Evolutionary conservation across 148 eudicot genomes (phyloP).

Genomic region (Persicaria tinctoria): DNA sequence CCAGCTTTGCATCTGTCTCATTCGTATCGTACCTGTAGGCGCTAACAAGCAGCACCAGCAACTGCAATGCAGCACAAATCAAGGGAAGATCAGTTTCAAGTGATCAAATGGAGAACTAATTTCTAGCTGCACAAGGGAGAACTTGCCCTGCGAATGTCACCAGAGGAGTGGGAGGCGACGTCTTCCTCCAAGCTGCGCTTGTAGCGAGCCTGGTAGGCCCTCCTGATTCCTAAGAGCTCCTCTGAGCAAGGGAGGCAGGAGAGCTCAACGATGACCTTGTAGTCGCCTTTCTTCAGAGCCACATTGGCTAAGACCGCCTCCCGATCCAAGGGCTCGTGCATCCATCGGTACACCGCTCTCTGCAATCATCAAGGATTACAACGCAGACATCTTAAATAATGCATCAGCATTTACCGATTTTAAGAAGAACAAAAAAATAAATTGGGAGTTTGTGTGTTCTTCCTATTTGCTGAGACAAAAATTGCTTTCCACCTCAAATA

Average conservation of each 20-base stretch:
- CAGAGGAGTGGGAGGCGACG: conserved; percentile 45
- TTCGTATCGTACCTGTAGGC: conserved; percentile 50
- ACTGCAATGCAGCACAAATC: conserved; percentile 26
- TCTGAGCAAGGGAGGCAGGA: conserved; percentile 42
- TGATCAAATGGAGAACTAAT: background rate
- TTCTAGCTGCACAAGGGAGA: background rate
- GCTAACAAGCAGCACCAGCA: conserved; percentile 62
- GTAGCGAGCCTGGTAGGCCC: conserved; percentile 62
- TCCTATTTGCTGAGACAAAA: too few relatives aligned
- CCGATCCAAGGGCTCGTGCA: conserved; percentile 15
- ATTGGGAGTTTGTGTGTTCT: too few relatives aligned
- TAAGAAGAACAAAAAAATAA: too few relatives aligned
- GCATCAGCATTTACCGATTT: background rate
- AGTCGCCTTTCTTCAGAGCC: conserved; percentile 39
- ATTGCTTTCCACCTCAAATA: too few relatives aligned
- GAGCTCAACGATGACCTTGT: conserved; percentile 46
- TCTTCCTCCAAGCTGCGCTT: conserved; percentile 70
- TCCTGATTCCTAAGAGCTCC: conserved; percentile 50
- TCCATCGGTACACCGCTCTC: conserved; percentile 18
- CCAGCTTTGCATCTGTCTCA: conserved; percentile 47
- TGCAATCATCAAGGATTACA: conserved; percentile 1
- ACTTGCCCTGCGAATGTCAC: conserved; percentile 56
- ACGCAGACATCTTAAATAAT: background rate
- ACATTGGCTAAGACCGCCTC: conserved; percentile 13
- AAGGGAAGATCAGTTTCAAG: background rate